Base-by-base conservation (phyloP, 2,329 filamentous ascomycete species). In the Aspergillus piperis region DNA sequence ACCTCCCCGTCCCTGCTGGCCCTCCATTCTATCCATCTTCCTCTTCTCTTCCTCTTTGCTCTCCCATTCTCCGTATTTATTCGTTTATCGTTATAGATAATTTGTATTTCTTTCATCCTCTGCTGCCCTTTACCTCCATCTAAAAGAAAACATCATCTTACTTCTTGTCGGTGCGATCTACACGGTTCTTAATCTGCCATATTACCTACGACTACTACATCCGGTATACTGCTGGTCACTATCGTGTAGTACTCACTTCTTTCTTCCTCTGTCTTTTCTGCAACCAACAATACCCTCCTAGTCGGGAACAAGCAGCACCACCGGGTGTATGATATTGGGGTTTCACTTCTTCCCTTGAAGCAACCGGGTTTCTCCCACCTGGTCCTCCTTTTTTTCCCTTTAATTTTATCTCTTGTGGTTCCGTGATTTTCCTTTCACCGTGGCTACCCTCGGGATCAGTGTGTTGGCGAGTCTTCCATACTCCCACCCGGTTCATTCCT, bases 371-470 rank as follows among this genome's bases (percentile, higher is more conserved):
- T 36, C 32, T 36, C 32, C 11, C 32, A 36, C 32, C 32, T 36
- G 32, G 32, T 36, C 32, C 32, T 36, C 32, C 27, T 32, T 36
- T 36, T 19, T 13, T 60, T 42, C 54, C 53, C 53, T 10, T 57
- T 38, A 3, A n/a, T 50, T 56, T 57, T 50, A 53, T 54, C 59
- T 54, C 27, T 44, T 15, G 25, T 27, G 52, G 38, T 57, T 57
- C 51, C 54, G 52, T 62, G 19, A 47, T 42, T 54, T 49, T 54
- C 41, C 62, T 52, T 66, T 69, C 75, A 77, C 62, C 72, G 73
- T 78, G 76, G 77, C 76, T 73, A 74, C 74, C 63, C 69, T 78
- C 60, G 75, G 72, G 62, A 71, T 75, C 65, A 73, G 68, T 66
- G 71, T 73, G 64, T 72, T 72, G 62, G 70, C 69, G 62, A 62